Conservation (phyloP, 83 land plant species). For the Larix sibirica region DNA sequence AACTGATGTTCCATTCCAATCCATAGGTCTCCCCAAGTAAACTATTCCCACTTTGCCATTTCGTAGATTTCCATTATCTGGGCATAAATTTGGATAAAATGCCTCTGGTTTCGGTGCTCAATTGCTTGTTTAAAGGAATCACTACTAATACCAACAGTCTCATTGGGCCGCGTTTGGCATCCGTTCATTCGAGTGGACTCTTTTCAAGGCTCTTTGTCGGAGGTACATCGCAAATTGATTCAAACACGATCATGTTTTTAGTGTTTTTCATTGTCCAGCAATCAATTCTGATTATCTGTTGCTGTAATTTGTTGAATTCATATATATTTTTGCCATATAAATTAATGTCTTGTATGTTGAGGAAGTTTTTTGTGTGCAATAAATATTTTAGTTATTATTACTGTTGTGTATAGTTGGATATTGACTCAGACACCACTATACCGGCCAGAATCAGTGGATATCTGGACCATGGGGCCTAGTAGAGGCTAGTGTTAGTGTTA, state of each 20-base stretch:
- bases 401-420: no score
- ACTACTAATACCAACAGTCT: neutral
- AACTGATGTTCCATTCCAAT: no score
- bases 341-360: no score
- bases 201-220: conserved; percentile 1
- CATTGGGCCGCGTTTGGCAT: neutral
- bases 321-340: no score
- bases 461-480: no score
- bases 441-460: no score
- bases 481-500: no score
- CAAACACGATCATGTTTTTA: neutral
- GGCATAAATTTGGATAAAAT: neutral
- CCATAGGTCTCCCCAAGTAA: no score
- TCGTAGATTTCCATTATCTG: neutral
- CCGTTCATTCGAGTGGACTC: neutral
- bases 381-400: no score
- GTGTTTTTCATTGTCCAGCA: neutral
- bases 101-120: neutral
- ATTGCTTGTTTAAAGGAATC: neutral
- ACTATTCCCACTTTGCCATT: no score
- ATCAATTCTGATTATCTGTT: neutral
- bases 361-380: no score
- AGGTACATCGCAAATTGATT: neutral
- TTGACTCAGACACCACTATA: no score
- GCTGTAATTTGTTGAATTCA: neutral